A percentile compares a stretch with the other conserved stretches of the same genome.
These are phyloP conservation scores for Nigrospora osmanthi DNA, from an alignment of 2,329 filamentous ascomycete genomes.

Conservation along the genomic window DNA sequence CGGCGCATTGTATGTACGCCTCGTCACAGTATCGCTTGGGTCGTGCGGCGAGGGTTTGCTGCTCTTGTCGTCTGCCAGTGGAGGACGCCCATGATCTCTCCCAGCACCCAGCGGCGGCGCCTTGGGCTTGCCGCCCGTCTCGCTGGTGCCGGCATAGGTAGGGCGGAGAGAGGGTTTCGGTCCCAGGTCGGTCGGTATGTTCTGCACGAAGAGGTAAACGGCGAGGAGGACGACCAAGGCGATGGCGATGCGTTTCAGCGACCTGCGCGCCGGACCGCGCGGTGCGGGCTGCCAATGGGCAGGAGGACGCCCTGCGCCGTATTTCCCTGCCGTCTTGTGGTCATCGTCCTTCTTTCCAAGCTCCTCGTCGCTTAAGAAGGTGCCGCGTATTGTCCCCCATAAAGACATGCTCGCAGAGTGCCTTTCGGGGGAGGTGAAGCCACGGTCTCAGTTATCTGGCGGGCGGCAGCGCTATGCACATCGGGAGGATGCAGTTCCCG, in stretches of 20 bases:
- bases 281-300: conserved; percentile 31
- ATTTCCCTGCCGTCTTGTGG: conserved; percentile 25
- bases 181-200: conserved; percentile 44
- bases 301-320: conserved; percentile 15
- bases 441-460: background rate
- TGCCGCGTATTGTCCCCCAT: conserved; percentile 31
- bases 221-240: conserved; percentile 37
- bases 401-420: conserved; percentile 12
- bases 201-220: conserved; percentile 57
- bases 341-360: conserved; percentile 56
- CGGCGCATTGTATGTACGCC: conserved; percentile 57
- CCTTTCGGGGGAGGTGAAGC: background rate
- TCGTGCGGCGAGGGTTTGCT: background rate
- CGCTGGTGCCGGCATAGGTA: conserved; percentile 7
- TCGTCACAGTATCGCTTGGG: conserved; percentile 3
- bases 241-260: conserved; percentile 42
- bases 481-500: background rate
- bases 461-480: background rate
- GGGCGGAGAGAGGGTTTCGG: conserved; percentile 28
- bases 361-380: conserved; percentile 46
- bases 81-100: background rate
- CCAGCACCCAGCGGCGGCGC: background rate
- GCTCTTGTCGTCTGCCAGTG: background rate
- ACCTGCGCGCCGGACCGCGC: conserved; percentile 40
- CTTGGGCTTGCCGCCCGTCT: background rate